Evolutionary conservation across 2,329 filamentous ascomycete species (phyloP).

Genomic region (Fusarium nodosum): DNA sequence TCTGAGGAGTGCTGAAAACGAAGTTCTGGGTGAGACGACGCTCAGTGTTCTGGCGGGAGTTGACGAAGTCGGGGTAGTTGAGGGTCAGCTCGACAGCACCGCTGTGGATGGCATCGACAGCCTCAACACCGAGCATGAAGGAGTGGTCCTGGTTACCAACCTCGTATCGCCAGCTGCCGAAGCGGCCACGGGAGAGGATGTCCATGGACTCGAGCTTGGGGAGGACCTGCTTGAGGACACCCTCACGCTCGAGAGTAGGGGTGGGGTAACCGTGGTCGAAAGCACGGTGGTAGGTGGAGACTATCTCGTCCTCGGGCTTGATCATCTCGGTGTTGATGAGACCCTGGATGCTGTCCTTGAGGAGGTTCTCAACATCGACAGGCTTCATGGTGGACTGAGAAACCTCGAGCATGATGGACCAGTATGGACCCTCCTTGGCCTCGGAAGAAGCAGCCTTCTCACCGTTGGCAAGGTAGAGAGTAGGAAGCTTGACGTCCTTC

Average conservation of each 20-base stretch:
- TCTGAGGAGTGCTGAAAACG: constrained; percentile 54
- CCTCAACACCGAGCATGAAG: constrained; percentile 97
- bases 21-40: constrained; percentile 62
- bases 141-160: constrained; percentile 97
- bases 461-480: constrained; percentile 86
- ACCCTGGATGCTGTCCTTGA: constrained; percentile 93
- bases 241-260: constrained; percentile 93
- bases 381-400: constrained; percentile 97
- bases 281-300: constrained; percentile 97
- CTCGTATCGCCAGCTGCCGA: constrained; percentile 98
- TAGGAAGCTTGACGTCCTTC: constrained; percentile 84
- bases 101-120: constrained; percentile 89
- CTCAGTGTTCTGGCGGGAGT: constrained; percentile 74
- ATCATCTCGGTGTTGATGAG: constrained; percentile 99
- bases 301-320: constrained; percentile 89
- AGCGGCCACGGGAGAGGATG: constrained; percentile 95
- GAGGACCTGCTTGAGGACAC: constrained; percentile 90
- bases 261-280: constrained; percentile 99
- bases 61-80: constrained; percentile 98
- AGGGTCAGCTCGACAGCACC: constrained; percentile 92
- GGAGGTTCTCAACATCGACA: constrained; percentile 85
- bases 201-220: constrained; percentile 91
- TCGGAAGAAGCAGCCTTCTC: constrained; percentile 80
- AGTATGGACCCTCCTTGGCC: constrained; percentile 92
- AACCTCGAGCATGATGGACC: constrained; percentile 99